Percentiles rank a stretch among this genome's conserved stretches.
These are phyloP conservation scores for Penicillium soppii DNA, from an alignment of 495 filamentous ascomycete species.

Conservation along the genomic window DNA sequence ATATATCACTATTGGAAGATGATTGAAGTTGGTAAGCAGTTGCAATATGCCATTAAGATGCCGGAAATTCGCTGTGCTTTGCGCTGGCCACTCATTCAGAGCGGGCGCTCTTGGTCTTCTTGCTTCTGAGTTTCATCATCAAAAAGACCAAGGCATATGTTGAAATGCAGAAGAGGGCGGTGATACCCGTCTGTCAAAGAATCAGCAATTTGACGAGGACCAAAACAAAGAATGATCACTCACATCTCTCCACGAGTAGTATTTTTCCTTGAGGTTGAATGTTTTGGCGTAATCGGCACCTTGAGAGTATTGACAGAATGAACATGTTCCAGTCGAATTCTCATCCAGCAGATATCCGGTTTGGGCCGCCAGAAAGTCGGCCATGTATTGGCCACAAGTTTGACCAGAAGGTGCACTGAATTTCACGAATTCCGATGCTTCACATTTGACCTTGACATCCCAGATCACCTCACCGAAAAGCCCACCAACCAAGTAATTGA, in stretches of 20 bases:
- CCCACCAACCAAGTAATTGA: slow-evolving; percentile 53
- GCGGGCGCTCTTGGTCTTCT: slow-evolving; percentile 42
- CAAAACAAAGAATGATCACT: slow-evolving; percentile 7
- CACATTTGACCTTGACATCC: slow-evolving; percentile 55
- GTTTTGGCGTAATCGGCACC: slow-evolving; percentile 42
- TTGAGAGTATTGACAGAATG: slow-evolving; percentile 56
- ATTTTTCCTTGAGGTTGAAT: slow-evolving; percentile 39
- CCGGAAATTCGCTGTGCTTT: too few species aligned
- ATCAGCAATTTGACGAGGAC: slow-evolving; percentile 9
- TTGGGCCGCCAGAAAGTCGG: slow-evolving; percentile 44
- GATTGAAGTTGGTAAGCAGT: too few species aligned
- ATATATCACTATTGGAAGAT: too few species aligned
- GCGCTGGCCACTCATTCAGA: slow-evolving; percentile 23
- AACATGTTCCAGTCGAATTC: slow-evolving; percentile 53
- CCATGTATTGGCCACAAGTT: slow-evolving; percentile 68
- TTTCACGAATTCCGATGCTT: slow-evolving; percentile 52
- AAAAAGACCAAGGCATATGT: slow-evolving; percentile 39
- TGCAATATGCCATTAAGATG: too few species aligned
- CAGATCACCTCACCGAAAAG: slow-evolving; percentile 43
- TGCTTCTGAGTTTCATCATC: slow-evolving; percentile 47
- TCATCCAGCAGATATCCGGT: slow-evolving; percentile 61
- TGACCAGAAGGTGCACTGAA: slow-evolving; percentile 62
- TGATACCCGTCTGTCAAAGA: slow-evolving; percentile 35
- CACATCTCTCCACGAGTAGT: slow-evolving; percentile 47
- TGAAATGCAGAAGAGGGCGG: slow-evolving; percentile 41